phyloP scores from a whole-genome alignment of 306 rosid genomes.

The Vicia villosa region DNA sequence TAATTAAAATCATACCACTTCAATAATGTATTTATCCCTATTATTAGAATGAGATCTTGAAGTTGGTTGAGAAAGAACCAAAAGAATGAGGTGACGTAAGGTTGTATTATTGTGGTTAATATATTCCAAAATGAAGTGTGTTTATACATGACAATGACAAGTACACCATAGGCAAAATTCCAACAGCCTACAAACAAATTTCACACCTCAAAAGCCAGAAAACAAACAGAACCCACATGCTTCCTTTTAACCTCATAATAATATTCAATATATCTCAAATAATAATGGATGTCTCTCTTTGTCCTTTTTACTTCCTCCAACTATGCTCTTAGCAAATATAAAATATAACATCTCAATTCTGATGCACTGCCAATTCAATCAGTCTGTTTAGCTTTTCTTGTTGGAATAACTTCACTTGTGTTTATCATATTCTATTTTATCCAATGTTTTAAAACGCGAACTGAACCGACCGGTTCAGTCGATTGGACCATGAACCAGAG shows the following conservation, averaged over 20 bases:
- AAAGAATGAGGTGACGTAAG: conserved; percentile 47
- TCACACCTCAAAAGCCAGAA: conserved; percentile 76
- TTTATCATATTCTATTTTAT: conserved; percentile 21
- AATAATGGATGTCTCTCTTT: conserved; percentile 52
- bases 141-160: conserved; percentile 34
- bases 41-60: conserved; percentile 32
- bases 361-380: conserved; percentile 39
- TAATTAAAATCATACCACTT: too few species aligned
- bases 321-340: conserved; percentile 34
- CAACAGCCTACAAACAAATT: conserved; percentile 75
- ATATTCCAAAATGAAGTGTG: conserved; percentile 36
- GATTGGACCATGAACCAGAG: too few species aligned
- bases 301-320: conserved; percentile 42
- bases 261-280: conserved; percentile 51
- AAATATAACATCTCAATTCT: conserved; percentile 36
- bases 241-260: conserved; percentile 40
- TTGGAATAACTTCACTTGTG: conserved; percentile 36
- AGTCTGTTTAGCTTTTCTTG: conserved; percentile 36
- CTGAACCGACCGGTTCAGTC: too few species aligned
- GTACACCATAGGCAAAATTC: conserved; percentile 52
- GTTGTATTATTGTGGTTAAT: conserved; percentile 40
- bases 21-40: too few species aligned
- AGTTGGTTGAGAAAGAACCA: conserved; percentile 62
- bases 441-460: too few species aligned
- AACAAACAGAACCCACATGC: conserved; percentile 62